A percentile compares a stretch with the other conserved stretches of the same genome.
These are phyloP conservation scores for Cicer arietinum DNA, from an alignment of 306 rosid species.

Conservation along the genomic window DNA sequence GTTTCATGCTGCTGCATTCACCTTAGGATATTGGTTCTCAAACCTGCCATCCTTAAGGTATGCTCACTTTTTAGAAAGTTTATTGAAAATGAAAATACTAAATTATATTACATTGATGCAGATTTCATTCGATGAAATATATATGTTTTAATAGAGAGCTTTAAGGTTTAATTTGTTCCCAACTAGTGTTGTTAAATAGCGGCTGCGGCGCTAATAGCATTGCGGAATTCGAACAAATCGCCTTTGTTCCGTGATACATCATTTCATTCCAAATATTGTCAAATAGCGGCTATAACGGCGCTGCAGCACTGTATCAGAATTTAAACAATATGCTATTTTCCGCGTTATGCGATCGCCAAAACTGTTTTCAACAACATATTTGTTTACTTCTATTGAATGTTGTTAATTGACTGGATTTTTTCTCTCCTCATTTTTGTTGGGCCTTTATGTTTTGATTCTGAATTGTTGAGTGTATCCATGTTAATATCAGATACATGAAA, in stretches of 20 bases:
- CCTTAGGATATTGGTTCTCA: constrained; percentile 84
- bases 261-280: too few relatives aligned
- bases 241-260: too few relatives aligned
- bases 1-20: constrained; percentile 83
- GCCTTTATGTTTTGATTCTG: constrained; percentile 8
- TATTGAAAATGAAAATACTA: not conserved
- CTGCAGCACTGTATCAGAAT: too few relatives aligned
- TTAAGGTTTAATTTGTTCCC: constrained; percentile 3
- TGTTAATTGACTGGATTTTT: not conserved
- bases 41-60: constrained; percentile 78
- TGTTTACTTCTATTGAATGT: constrained; percentile 9
- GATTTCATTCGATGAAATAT: constrained; percentile 11
- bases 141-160: constrained; percentile 3
- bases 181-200: too few relatives aligned
- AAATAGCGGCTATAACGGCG: too few relatives aligned
- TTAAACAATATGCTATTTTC: too few relatives aligned
- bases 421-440: not conserved
- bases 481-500: constrained; percentile 13
- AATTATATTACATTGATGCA: constrained; percentile 11
- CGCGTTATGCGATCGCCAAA: too few relatives aligned
- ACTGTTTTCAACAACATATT: constrained; percentile 13
- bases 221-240: too few relatives aligned
- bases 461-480: constrained; percentile 21
- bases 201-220: too few relatives aligned
- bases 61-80: constrained; percentile 35